These are phyloP conservation scores for Didymella segeticola DNA, from an alignment of 2,329 filamentous ascomycete species.

Conservation along the genomic window DNA sequence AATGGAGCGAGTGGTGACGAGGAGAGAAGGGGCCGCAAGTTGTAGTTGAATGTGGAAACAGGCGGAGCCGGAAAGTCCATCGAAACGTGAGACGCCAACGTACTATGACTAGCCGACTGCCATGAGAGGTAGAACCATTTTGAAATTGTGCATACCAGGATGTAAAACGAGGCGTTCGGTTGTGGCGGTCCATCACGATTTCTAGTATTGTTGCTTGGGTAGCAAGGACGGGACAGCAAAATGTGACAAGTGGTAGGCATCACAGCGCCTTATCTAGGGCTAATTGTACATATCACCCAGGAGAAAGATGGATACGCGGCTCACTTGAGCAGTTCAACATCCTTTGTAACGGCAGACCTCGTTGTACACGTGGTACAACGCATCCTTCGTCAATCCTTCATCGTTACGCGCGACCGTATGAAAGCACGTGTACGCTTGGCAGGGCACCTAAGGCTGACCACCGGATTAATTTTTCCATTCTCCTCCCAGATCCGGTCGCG, in stretches of 20 bases:
- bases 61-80: background rate
- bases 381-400: background rate
- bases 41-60: background rate
- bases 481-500: background rate
- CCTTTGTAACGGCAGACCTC: background rate
- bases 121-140: background rate
- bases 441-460: background rate
- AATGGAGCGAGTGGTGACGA: constrained; percentile 18
- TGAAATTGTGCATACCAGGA: background rate
- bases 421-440: constrained; percentile 9
- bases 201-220: too few relatives aligned
- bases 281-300: background rate
- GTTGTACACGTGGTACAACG: background rate
- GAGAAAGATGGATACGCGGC: background rate
- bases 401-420: background rate
- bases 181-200: too few relatives aligned
- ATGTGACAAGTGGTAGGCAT: background rate
- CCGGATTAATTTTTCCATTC: background rate
- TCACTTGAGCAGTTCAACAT: too few relatives aligned
- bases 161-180: constrained; percentile 22
- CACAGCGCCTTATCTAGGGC: background rate
- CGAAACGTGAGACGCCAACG: background rate
- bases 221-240: background rate
- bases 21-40: constrained; percentile 28
- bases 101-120: background rate